Evolutionary conservation across 1,139 yeast species (phyloP), one percentile per base, ranked within the genome.

Genomic region (Kurtzmaniella quercitrusa): DNA sequence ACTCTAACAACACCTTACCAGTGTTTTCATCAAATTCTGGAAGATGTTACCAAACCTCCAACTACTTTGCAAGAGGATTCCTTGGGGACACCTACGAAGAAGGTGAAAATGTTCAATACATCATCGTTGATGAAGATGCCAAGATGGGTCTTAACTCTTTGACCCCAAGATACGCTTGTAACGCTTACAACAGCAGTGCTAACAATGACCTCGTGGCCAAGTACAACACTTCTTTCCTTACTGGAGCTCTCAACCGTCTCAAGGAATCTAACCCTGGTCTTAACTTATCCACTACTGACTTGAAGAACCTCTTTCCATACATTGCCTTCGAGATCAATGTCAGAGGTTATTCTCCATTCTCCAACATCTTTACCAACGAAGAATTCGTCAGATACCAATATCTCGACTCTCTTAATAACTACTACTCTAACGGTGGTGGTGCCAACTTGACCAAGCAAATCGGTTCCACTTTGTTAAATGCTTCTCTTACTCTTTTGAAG

Each of bases 281-380:
- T 38, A 57, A 63, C 37, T 49, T 69, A 41, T 66, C 73, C 5
- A 50, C 59, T 5, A 43, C 50, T 10, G 84, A 82, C 51, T 67
- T 79, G 38, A 55, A 56, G 39, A 54, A 59, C 41, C 51, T 77
- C 49, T 62, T 73, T 50, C 59, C 62, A 40, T 61, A 75, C 61
- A 79, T 83, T 59, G 81, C 79, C 2, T 81, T 65, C 56, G 85
- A 79, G 54, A 59, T 79, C 49, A 74, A 74, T 50, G 75, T 68
- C 14, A 61, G 61, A 31, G 84, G 83, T 2, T 48, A 60, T 23
- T 70, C 81, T 4, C 68, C 70, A 11, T 69, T 79, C 47, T 77
- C 85, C 56, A 64, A 68, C 34, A 62, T 78, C n/a, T 73, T 81
- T 62, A 72, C 77, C 42, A 63, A 66, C 41, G 75, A 74, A 39